Percentiles rank a stretch among this genome's conserved stretches.
These are phyloP conservation scores for Tagetes erecta DNA, from an alignment of 129 eudicot genomes.

Conservation along the genomic window DNA sequence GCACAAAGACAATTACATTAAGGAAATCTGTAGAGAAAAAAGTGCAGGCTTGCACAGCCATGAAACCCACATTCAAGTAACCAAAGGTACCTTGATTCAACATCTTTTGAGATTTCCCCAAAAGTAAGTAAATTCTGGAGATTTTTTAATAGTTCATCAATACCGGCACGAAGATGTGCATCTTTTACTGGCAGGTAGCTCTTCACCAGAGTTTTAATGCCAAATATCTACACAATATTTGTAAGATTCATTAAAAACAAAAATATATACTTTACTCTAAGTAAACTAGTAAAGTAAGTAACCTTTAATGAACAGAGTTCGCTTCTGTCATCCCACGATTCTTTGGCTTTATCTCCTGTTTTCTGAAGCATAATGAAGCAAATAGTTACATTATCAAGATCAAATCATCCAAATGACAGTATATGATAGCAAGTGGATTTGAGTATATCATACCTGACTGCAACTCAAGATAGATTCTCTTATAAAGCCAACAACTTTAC, in stretches of 20 bases:
- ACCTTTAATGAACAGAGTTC: slow-evolving; percentile 91
- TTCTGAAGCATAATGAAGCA: slow-evolving; percentile 50
- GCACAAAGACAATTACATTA: background rate
- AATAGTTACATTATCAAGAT: background rate
- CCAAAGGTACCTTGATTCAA: slow-evolving; percentile 69
- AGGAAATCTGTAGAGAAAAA: background rate
- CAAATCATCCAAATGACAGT: background rate
- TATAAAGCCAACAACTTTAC: slow-evolving; percentile 69
- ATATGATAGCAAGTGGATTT: slow-evolving; percentile 10
- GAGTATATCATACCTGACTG: slow-evolving; percentile 53
- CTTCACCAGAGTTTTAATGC: slow-evolving; percentile 81
- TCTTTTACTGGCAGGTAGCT: slow-evolving; percentile 94
- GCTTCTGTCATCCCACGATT: slow-evolving; percentile 75
- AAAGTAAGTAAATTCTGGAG: slow-evolving; percentile 61
- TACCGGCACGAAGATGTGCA: slow-evolving; percentile 92
- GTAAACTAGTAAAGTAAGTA: slow-evolving; percentile 22
- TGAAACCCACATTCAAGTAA: background rate
- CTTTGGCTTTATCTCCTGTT: slow-evolving; percentile 43
- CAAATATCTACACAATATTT: slow-evolving; percentile 62
- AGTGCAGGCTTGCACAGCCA: background rate
- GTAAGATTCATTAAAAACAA: background rate
- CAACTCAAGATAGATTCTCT: slow-evolving; percentile 58
- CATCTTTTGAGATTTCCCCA: slow-evolving; percentile 77
- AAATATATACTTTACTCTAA: background rate
- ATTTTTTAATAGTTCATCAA: slow-evolving; percentile 64